phyloP scores from a whole-genome alignment of 257 asterid species.

The Paulownia fortunei region DNA sequence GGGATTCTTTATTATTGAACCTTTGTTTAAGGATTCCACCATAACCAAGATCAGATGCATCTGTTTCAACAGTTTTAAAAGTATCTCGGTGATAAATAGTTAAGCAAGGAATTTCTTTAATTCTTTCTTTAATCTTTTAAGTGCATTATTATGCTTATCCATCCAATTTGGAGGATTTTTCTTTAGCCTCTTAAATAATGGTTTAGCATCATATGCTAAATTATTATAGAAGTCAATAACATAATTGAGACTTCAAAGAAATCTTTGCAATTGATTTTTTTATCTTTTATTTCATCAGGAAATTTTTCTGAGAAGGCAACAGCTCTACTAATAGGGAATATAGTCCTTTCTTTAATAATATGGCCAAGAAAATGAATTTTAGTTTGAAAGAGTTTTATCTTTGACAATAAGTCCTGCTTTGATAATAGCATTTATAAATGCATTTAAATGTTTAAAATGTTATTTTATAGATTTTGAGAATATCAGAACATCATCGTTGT shows the following conservation, averaged over 20 bases:
- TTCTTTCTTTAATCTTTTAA: not conserved
- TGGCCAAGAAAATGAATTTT: not conserved
- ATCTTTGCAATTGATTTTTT: not conserved
- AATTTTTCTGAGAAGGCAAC: not conserved
- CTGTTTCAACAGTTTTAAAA: not conserved
- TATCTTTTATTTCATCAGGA: not conserved
- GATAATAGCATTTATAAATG: not conserved
- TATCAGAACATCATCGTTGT: not conserved
- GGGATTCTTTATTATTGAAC: not conserved
- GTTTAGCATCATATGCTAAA: too few species aligned
- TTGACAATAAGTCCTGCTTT: not conserved
- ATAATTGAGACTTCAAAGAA: not conserved
- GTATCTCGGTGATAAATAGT: not conserved
- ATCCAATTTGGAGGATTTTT: not conserved
- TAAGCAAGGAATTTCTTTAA: not conserved
- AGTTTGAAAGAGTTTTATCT: not conserved
- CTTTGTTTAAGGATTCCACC: slow-evolving; percentile 1
- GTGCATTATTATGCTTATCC: not conserved
- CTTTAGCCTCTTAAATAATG: not conserved
- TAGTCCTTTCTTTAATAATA: not conserved
- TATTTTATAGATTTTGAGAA: not conserved
- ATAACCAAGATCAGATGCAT: not conserved
- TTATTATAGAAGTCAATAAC: not conserved
- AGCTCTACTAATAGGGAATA: not conserved
- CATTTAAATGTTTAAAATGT: not conserved